Percentiles rank a stretch among this genome's conserved stretches.
Conservation (phyloP, 2,329 filamentous ascomycete genomes). For the Alternaria sp. region DNA sequence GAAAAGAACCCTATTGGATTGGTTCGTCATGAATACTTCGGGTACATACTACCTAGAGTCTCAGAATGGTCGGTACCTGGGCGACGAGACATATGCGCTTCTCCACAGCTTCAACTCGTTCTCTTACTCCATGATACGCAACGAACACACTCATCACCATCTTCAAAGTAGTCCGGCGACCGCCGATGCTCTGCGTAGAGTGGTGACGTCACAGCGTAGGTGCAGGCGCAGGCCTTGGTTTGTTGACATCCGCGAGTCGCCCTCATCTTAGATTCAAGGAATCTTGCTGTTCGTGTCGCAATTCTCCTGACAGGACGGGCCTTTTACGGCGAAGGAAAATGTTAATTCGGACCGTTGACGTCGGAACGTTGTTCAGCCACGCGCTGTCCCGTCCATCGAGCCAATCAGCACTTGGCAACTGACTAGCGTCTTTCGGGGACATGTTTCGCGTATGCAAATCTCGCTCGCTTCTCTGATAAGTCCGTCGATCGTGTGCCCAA, state of each 20-base stretch:
- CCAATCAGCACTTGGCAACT: conserved; percentile 4
- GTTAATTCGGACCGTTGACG: conserved; percentile 16
- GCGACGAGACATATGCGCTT: background rate
- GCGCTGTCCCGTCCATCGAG: conserved; percentile 2
- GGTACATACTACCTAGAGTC: background rate
- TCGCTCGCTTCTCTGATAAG: conserved; percentile 10
- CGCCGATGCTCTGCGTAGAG: background rate
- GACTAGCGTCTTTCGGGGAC: conserved; percentile 1
- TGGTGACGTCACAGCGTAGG: conserved; percentile 4
- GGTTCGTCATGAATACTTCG: background rate
- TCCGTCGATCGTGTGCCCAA: conserved; percentile 8
- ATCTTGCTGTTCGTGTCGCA: background rate
- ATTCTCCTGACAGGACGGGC: conserved; percentile 11
- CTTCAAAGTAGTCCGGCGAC: background rate
- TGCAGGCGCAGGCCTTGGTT: background rate
- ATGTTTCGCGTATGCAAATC: conserved; percentile 8
- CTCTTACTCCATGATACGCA: background rate
- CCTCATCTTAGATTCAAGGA: background rate
- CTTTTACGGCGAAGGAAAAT: conserved; percentile 11
- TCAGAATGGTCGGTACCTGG: conserved; percentile 3
- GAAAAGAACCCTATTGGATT: conserved; percentile 4
- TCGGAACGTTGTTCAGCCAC: conserved; percentile 12
- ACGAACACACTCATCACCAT: background rate
- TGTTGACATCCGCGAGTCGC: background rate
- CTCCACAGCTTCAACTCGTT: background rate